Percentiles rank a stretch among this genome's conserved stretches.
Evolutionary conservation across 345 rosid genomes (phyloP).

Genomic region (Arabis hirsuta): DNA sequence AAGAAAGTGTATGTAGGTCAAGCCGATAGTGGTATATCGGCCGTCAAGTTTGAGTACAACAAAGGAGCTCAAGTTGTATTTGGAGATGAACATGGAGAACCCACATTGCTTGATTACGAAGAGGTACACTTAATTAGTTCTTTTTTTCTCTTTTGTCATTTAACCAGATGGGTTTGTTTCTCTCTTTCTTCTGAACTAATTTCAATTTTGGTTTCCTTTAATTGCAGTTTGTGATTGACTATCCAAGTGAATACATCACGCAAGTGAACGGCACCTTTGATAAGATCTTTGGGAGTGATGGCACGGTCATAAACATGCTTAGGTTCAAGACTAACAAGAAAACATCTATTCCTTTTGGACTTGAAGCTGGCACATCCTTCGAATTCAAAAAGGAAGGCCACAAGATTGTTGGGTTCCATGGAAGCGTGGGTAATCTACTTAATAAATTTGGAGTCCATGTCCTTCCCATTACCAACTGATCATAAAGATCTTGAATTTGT

Average conservation of each 20-base stretch:
- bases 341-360: conserved; percentile 21
- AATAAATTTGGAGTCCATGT: conserved; percentile 41
- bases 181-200: too few relatives aligned
- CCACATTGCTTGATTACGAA: conserved; percentile 24
- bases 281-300: conserved; percentile 24
- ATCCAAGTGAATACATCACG: conserved; percentile 36
- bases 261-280: conserved; percentile 29
- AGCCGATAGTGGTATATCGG: conserved; percentile 16
- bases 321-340: conserved; percentile 41
- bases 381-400: conserved; percentile 13
- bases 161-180: too few relatives aligned
- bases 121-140: conserved; percentile 1
- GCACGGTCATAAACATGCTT: conserved; percentile 20
- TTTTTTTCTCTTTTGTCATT: too few relatives aligned
- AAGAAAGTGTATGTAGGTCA: conserved; percentile 35
- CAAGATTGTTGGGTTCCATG: conserved; percentile 46
- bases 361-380: conserved; percentile 32
- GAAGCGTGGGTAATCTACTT: conserved; percentile 24
- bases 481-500: not conserved
- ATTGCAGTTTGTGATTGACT: conserved; percentile 32
- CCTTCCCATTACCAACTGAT: conserved; percentile 35
- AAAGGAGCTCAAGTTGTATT: conserved; percentile 13
- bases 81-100: conserved; percentile 28
- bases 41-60: conserved; percentile 31
- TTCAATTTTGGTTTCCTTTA: not conserved